These are phyloP conservation scores for Pichia gijzeniarum DNA, from an alignment of 805 yeast genomes.

Conservation along the genomic window DNA sequence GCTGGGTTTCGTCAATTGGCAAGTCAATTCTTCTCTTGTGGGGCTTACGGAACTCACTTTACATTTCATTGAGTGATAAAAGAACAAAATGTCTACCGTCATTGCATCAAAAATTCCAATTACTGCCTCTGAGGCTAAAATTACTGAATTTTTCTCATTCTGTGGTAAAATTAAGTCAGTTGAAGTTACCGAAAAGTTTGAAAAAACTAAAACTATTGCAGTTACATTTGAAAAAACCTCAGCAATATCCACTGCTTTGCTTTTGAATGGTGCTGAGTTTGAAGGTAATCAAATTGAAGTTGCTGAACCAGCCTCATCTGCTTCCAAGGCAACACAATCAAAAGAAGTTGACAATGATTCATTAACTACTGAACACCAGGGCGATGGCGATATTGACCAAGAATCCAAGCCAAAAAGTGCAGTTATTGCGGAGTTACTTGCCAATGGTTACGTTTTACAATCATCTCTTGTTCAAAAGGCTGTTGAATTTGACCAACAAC, in stretches of 20 bases:
- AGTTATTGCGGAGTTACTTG: slow-evolving; percentile 66
- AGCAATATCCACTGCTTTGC: slow-evolving; percentile 65
- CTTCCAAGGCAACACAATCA: neutral
- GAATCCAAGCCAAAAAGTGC: slow-evolving; percentile 74
- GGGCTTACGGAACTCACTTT: too few relatives aligned
- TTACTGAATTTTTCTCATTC: slow-evolving; percentile 64
- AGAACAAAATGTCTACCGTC: slow-evolving; percentile 38
- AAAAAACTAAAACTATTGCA: slow-evolving; percentile 34
- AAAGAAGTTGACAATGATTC: slow-evolving; percentile 9
- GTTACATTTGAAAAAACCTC: slow-evolving; percentile 50
- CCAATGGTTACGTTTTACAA: slow-evolving; percentile 64
- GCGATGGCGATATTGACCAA: slow-evolving; percentile 43
- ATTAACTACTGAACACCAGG: slow-evolving; percentile 12
- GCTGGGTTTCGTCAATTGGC: neutral
- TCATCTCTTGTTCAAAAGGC: slow-evolving; percentile 58
- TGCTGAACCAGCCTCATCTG: slow-evolving; percentile 10
- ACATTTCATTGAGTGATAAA: too few relatives aligned
- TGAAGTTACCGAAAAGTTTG: slow-evolving; percentile 27
- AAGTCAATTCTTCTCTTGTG: too few relatives aligned
- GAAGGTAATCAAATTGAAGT: slow-evolving; percentile 52
- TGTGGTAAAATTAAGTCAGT: slow-evolving; percentile 52
- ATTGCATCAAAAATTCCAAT: slow-evolving; percentile 52
- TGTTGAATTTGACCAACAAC: slow-evolving; percentile 54
- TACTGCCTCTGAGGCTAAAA: slow-evolving; percentile 41
- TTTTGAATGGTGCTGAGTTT: slow-evolving; percentile 68